Evolutionary conservation across 495 filamentous ascomycete species (phyloP), one percentile per base, ranked within the genome.

Genomic region (Neurospora sp.): DNA sequence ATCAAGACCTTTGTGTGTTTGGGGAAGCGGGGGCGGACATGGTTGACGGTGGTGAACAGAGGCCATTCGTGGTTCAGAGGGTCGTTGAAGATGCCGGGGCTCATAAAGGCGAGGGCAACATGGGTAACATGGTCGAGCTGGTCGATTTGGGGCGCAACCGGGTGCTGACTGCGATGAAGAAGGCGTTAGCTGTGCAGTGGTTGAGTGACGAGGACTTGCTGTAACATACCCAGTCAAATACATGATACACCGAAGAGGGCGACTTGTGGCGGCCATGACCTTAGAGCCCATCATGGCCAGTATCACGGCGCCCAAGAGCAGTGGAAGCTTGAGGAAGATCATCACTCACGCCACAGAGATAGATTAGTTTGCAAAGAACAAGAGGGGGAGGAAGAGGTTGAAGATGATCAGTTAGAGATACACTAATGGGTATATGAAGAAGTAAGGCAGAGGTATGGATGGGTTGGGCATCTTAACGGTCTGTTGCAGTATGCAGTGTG

Each of bases 71-170:
- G 79, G 35, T 79, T 75, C 0, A 81, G 79, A 27, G 83, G 83
- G 4, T 83, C 81, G 76, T 90, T 91, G 84, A 94, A 93, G 16
- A 83, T 74, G 16, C 81, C 82, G 0, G 90, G 85, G 14, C 81
- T 84, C 77, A 92, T 91, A 73, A 94, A 93, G 1, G 87, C 89
- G 78, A 93, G 83, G 22, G 89, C 88, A 3, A 91, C 91, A 81
- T 92, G 88, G 5, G 87, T 89, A 8, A 90, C 82, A 40, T 85
- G 76, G 18, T 77, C 77, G 18, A 88, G 81, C 9, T 88, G 79
- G 20, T 82, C 72, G 14, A 76, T 59, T 8, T 85, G 81, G 16
- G 88, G 88, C 8, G 86, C 75, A 22, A 87, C 75, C 42, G 84
- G 83, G 71, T 89, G 87, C 70, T 89, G 87, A 12, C 87, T 89